Evolutionary conservation across 2,329 filamentous ascomycete species (phyloP).

Genomic region (Neofusicoccum parvum): DNA sequence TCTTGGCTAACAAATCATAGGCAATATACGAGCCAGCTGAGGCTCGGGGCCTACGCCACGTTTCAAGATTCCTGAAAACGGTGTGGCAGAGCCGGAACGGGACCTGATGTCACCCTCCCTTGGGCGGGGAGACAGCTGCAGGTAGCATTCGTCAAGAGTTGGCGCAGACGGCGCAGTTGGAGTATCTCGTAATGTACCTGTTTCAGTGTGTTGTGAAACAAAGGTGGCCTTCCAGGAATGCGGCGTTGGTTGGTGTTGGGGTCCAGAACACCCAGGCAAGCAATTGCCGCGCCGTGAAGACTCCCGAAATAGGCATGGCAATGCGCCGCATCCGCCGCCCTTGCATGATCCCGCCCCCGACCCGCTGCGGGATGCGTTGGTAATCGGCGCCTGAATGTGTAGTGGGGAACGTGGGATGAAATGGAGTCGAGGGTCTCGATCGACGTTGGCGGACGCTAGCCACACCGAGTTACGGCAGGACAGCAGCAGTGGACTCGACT

Average conservation of each 20-base stretch:
- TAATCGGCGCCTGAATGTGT: not conserved
- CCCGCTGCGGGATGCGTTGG: not conserved
- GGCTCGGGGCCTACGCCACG: not conserved
- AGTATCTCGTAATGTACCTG: not conserved
- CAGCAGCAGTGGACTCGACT: too few species aligned
- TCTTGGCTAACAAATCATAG: not conserved
- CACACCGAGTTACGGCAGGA: too few species aligned
- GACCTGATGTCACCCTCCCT: constrained; percentile 5
- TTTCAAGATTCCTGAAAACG: not conserved
- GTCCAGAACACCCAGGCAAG: not conserved
- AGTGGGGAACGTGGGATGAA: not conserved
- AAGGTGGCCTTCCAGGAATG: constrained; percentile 4
- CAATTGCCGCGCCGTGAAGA: not conserved
- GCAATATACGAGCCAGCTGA: not conserved
- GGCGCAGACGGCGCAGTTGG: not conserved
- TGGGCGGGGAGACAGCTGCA: not conserved
- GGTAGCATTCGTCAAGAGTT: not conserved
- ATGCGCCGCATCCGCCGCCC: not conserved
- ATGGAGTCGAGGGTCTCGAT: not conserved
- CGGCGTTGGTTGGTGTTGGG: constrained; percentile 15
- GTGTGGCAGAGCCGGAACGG: not conserved
- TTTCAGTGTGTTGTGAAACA: not conserved
- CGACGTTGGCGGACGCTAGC: not conserved
- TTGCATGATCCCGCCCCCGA: not conserved
- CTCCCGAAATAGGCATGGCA: not conserved